phyloP scores from a whole-genome alignment of 257 asterid species.

The Solanum peruvianum region DNA sequence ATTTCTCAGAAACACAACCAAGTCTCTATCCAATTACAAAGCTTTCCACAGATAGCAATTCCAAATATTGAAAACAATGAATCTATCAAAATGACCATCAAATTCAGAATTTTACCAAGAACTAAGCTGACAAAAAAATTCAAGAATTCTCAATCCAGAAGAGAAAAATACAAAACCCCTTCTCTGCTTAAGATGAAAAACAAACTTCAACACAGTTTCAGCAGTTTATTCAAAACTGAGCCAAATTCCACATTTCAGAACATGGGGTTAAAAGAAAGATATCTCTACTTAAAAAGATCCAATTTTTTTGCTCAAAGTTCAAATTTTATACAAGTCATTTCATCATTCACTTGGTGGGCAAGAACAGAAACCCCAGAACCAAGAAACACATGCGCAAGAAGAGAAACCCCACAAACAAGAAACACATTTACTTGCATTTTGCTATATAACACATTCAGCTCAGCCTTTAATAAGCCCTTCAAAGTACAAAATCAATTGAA shows the following conservation, averaged over 20 bases:
- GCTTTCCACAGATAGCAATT: not conserved
- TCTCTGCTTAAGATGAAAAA: not conserved
- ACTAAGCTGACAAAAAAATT: not conserved
- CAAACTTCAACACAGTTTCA: not conserved
- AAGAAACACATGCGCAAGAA: not conserved
- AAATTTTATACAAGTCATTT: not conserved
- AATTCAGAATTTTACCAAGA: not conserved
- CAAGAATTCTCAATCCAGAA: not conserved
- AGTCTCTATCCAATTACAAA: not conserved
- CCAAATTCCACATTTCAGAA: not conserved
- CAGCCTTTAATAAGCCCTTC: not conserved
- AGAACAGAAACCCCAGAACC: not conserved
- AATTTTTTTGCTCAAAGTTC: not conserved
- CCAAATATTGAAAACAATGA: not conserved
- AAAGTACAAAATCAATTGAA: not conserved
- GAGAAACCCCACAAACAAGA: not conserved
- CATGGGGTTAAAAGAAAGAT: not conserved
- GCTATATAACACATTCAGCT: not conserved
- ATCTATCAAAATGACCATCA: not conserved
- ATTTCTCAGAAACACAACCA: not conserved
- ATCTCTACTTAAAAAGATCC: not conserved
- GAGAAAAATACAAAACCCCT: not conserved
- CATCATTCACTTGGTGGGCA: not conserved
- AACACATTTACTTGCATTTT: not conserved
- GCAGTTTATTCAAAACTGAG: not conserved